Base-by-base conservation (phyloP, 1,284 basidiomycete genomes). In the Tranzscheliella williamsii region DNA sequence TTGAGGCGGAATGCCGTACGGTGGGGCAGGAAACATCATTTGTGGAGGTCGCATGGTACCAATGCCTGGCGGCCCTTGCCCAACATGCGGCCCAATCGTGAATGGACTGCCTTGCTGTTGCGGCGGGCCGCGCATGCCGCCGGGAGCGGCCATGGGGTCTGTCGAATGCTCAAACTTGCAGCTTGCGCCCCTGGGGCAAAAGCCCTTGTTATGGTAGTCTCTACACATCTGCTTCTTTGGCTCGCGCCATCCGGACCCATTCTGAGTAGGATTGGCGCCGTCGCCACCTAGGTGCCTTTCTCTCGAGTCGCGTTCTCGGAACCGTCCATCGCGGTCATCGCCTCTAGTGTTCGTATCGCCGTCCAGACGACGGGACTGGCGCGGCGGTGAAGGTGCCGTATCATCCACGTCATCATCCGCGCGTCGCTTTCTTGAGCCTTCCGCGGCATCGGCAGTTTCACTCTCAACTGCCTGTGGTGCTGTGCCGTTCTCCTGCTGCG, bases 101-200 rank as follows among this genome's bases (percentile, higher is more conserved):
- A 62, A 62, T 3, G 40, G 53, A 15, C 44, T 42, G 17, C 46
- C 35, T 26, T 44, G 49, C 30, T 41, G 37, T 20, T 29, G 39
- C 13, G 38, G 43, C 32, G 38, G 49, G 18, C 42, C 42, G 42
- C 46, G 51, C 29, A 43, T 35, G 8, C 39, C 50, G 29, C 49
- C 20, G 23, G 39, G 51, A 23, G 42, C 56, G 2, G 52, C 45
- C 17, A 63, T 64, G 24, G 38, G 37, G 42, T 67, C 64, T 18
- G 53, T 37, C 22, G 70, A 72, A 71, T 97, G 93, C 65, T 89
- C 90, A 77, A 85, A 96, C 75, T 90, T 91, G 83, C 93, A 97
- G 54, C 83, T 83, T n/a, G 84, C 86, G 29, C 93, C 93, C 22
- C 92, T 86, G 40, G 89, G 85, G 73, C 93, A 97, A 78, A 87